Percentiles rank a stretch among this genome's conserved stretches.
Evolutionary conservation across 495 filamentous ascomycete species (phyloP).

Genomic region (Cenococcum geophilum): DNA sequence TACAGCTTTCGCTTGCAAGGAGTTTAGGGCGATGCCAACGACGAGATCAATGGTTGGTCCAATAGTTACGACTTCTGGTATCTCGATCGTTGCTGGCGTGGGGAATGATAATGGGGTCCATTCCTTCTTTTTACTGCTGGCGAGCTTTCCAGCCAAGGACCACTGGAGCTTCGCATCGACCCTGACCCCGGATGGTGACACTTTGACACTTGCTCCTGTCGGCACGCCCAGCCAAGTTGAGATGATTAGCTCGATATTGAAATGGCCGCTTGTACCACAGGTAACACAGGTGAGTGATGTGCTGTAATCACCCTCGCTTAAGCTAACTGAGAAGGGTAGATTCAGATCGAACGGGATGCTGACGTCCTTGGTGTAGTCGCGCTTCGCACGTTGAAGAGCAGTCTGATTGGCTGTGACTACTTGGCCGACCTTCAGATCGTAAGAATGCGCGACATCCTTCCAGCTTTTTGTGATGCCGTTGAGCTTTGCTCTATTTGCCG

Average conservation of each 20-base stretch:
- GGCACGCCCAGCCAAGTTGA: slow-evolving; percentile 31
- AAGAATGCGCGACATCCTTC: slow-evolving; percentile 35
- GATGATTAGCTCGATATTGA: slow-evolving; percentile 39
- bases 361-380: slow-evolving; percentile 33
- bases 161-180: slow-evolving; percentile 33
- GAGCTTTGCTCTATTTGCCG: slow-evolving; percentile 30
- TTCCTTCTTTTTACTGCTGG: slow-evolving; percentile 26
- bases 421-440: slow-evolving; percentile 37
- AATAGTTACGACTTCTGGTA: slow-evolving; percentile 37
- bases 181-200: slow-evolving; percentile 35
- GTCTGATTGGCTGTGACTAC: slow-evolving; percentile 7
- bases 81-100: too few species aligned
- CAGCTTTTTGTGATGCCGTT: slow-evolving; percentile 32
- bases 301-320: slow-evolving; percentile 13
- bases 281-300: slow-evolving; percentile 29
- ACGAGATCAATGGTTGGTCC: slow-evolving; percentile 35
- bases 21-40: slow-evolving; percentile 31
- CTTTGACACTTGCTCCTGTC: slow-evolving; percentile 27
- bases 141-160: slow-evolving; percentile 27
- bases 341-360: slow-evolving; percentile 35
- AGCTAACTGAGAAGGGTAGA: slow-evolving; percentile 28
- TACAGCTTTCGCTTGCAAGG: slow-evolving; percentile 32
- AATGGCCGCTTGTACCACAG: slow-evolving; percentile 36
- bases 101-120: slow-evolving; percentile 34
- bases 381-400: slow-evolving; percentile 12